phyloP scores from a whole-genome alignment of 225 moss, liverwort and hornwort genomes.

The Climacium dendroides region DNA sequence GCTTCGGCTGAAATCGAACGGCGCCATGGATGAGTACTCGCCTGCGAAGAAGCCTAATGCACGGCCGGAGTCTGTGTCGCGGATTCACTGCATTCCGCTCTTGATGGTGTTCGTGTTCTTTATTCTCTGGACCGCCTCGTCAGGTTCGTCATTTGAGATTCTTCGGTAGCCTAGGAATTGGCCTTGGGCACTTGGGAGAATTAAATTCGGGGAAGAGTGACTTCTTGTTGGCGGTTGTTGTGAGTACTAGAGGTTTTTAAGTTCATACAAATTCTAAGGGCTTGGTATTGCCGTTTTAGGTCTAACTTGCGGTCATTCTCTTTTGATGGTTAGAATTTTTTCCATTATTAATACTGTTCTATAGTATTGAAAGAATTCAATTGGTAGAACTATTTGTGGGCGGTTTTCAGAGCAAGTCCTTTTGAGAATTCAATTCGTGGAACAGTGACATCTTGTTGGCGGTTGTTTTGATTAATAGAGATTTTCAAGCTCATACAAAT shows the following conservation, averaged over 20 bases:
- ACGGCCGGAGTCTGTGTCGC: not conserved
- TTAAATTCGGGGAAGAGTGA: not conserved
- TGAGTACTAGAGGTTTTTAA: not conserved
- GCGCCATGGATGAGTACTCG: not conserved
- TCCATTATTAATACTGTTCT: not conserved
- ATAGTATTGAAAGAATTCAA: not conserved
- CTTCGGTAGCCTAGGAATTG: not conserved
- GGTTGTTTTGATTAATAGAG: not conserved
- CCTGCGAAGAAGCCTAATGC: not conserved
- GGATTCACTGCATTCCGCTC: conserved; percentile 29
- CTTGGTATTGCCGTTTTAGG: not conserved
- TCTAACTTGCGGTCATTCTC: not conserved
- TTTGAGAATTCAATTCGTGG: not conserved
- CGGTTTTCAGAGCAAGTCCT: not conserved
- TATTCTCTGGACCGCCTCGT: conserved; percentile 26
- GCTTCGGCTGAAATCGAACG: not conserved
- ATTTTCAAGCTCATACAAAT: not conserved
- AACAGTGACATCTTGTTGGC: not conserved
- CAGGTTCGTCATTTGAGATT: not conserved
- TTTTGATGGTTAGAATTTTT: not conserved
- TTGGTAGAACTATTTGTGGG: not conserved
- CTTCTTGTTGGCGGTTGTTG: not conserved
- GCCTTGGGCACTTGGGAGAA: not conserved
- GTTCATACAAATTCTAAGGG: not conserved
- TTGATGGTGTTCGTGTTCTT: conserved; percentile 28